Base-by-base conservation (phyloP, 441 rosid species). In the Populus trichocarpa region DNA sequence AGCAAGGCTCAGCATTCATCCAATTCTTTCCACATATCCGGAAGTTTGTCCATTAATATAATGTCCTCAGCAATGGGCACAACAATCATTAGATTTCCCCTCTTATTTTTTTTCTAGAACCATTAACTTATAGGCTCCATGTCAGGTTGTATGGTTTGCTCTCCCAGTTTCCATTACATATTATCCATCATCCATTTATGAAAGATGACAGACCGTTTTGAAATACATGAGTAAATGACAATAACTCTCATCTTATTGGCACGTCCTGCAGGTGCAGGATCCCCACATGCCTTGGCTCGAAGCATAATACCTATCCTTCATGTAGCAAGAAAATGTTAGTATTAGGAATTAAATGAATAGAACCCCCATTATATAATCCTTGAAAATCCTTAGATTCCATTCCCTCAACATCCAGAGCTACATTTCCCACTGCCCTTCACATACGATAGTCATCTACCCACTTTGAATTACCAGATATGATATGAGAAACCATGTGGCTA, bases 191-290 rank as follows among this genome's bases (percentile, higher is more conserved):
- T 69, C 69, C 23, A 46, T 40, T 68, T 13, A 22, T 57, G 40
- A 14, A 30, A 35, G 70, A 28, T 46, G 64, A 72, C 20, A 73
- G 63, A 16, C 64, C 23, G 35, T 61, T 65, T 66, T 69, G 36
- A 70, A 68, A 35, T 70, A 28, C 57, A 59, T 23, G 67, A 76
- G 46, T n/a, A 77, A 57, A 38, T 70, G 46, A 25, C 63, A 64
- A 42, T 4, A 53, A 69, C 32, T 69, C 72, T 35, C 22, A 73
- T 67, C 61, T 38, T 36, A 59, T 66, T 40, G 42, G 36, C 25
- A 75, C 50, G 40, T 72, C 35, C 75, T 42, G 9, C 23, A 38
- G 16, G 69, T 77, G 72, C 35, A 28, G 36, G 38, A 63, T 25
- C 26, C 70, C 65, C 25, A 4, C 20, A 78, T 5, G 59, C 66